A percentile compares a stretch with the other conserved stretches of the same genome.
phyloP scores from a whole-genome alignment of 768 basidiomycete genomes.

The Suillus subalutaceus region DNA sequence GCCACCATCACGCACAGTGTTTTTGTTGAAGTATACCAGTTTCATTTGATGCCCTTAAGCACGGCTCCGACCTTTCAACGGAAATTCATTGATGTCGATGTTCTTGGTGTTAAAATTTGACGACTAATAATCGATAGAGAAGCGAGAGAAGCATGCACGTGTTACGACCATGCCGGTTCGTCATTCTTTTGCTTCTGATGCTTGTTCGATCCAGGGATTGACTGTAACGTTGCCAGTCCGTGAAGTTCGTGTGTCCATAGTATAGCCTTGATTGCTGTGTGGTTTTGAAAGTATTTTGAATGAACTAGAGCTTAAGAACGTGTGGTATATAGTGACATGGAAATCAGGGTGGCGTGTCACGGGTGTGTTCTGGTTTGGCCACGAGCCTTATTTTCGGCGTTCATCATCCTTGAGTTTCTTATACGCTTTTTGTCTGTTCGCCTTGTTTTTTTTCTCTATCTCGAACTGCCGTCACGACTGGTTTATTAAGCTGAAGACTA shows the following conservation, averaged over 20 bases:
- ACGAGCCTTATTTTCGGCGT: constrained; percentile 19
- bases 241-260: neutral
- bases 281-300: neutral
- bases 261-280: constrained; percentile 4
- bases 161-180: constrained; percentile 6
- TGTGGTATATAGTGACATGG: constrained; percentile 15
- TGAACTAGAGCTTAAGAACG: constrained; percentile 2
- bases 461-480: constrained; percentile 37
- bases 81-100: neutral
- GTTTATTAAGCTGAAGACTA: constrained; percentile 21
- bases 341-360: constrained; percentile 34
- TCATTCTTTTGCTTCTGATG: constrained; percentile 6
- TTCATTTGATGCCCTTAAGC: neutral
- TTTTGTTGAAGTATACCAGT: neutral
- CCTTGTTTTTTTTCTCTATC: constrained; percentile 31
- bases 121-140: neutral
- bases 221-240: constrained; percentile 2
- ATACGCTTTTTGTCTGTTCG: constrained; percentile 30
- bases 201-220: neutral
- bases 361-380: constrained; percentile 28
- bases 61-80: neutral
- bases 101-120: neutral
- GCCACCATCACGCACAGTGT: neutral
- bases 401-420: constrained; percentile 19
- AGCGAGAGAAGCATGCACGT: constrained; percentile 5